Evolutionary conservation across 2,329 filamentous ascomycete genomes (phyloP).

Genomic region (Colletotrichum orchidophilum): DNA sequence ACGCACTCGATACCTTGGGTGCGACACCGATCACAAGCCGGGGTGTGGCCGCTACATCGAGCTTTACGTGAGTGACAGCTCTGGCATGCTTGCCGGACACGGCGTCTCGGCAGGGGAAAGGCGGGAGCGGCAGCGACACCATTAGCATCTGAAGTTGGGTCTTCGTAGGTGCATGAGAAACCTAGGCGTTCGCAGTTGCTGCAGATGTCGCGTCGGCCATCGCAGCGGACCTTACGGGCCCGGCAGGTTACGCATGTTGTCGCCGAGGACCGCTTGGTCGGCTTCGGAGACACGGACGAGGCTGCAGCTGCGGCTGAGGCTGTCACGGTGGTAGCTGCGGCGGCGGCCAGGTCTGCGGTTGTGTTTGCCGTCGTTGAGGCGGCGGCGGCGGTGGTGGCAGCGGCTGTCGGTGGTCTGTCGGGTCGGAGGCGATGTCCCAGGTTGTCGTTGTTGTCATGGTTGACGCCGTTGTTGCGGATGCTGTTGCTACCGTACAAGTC

Average conservation of each 20-base stretch:
- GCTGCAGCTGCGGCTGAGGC: constrained; percentile 24
- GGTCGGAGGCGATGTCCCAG: constrained; percentile 30
- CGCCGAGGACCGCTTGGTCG: constrained; percentile 51
- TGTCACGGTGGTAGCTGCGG: constrained; percentile 17
- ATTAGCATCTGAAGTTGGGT: constrained; percentile 52
- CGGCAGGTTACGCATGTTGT: constrained; percentile 66
- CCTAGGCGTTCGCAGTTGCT: constrained; percentile 68
- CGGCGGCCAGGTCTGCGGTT: constrained; percentile 7
- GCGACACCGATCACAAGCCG: constrained; percentile 62
- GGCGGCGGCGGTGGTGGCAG: background rate
- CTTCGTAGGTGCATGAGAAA: constrained; percentile 66
- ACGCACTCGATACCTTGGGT: constrained; percentile 64
- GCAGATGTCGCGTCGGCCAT: constrained; percentile 62
- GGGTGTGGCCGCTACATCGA: constrained; percentile 65
- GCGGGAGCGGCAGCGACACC: constrained; percentile 43
- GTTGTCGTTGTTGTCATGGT: constrained; percentile 24
- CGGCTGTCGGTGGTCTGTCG: constrained; percentile 32
- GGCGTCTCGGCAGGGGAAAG: constrained; percentile 55
- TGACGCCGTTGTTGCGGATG: constrained; percentile 3
- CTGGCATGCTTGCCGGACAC: constrained; percentile 65
- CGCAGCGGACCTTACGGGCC: constrained; percentile 67
- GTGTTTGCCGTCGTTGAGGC: background rate
- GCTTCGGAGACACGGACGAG: constrained; percentile 33
- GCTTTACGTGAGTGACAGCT: constrained; percentile 68
- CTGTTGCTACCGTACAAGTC: constrained; percentile 25